Conservation (phyloP, 192 early-diverging fungal species). For the Gaertneriomyces semiglobifer region DNA sequence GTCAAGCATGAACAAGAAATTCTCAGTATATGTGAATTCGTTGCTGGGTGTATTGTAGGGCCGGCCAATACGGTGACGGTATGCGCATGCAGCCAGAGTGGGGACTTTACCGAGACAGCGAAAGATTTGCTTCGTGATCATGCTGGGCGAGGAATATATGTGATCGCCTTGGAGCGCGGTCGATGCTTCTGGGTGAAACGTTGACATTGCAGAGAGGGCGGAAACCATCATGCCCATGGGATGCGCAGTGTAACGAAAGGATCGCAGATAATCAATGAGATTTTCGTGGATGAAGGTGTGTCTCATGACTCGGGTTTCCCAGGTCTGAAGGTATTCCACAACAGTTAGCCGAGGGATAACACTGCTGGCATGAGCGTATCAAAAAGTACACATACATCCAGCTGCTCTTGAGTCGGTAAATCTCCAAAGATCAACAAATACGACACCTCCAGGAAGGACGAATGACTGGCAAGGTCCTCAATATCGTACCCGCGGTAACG, state of each 20-base stretch:
- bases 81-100: conserved; percentile 61
- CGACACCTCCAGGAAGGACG: conserved; percentile 63
- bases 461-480: conserved; percentile 63
- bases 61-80: conserved; percentile 61
- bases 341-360: conserved; percentile 53
- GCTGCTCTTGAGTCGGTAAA: conserved; percentile 51
- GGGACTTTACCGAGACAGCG: conserved; percentile 65
- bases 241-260: conserved; percentile 64
- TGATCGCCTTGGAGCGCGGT: conserved; percentile 58
- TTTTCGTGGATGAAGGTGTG: conserved; percentile 61
- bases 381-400: conserved; percentile 13
- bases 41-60: conserved; percentile 50
- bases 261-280: conserved; percentile 49
- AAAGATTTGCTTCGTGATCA: conserved; percentile 69
- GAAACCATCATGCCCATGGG: conserved; percentile 37
- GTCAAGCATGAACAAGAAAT: conserved; percentile 71
- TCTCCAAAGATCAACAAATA: conserved; percentile 65
- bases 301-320: conserved; percentile 51
- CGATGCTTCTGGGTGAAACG: conserved; percentile 64
- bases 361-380: conserved; percentile 9
- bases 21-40: conserved; percentile 57
- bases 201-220: conserved; percentile 50
- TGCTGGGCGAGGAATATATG: conserved; percentile 39
- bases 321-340: conserved; percentile 39
- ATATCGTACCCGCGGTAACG: conserved; percentile 62